Evolutionary conservation across 75 land plant species (phyloP).

Genomic region (Selaginella tamariscina): DNA sequence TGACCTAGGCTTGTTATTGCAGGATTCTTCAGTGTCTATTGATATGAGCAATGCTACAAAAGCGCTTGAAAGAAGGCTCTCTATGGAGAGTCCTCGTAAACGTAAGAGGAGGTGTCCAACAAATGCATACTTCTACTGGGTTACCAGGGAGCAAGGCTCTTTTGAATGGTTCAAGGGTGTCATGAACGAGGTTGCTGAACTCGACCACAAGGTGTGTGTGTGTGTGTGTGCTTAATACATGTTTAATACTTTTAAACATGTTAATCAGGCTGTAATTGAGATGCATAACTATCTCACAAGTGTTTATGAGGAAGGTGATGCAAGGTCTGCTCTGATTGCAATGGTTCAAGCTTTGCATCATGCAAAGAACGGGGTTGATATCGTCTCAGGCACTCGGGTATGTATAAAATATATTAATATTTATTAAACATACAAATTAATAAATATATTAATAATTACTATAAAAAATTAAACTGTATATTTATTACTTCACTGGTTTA

Average conservation of each 20-base stretch:
- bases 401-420: background rate
- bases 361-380: constrained; percentile 13
- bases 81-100: background rate
- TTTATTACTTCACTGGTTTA: too few species aligned
- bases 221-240: background rate
- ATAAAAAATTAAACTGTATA: too few species aligned
- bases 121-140: constrained; percentile 14
- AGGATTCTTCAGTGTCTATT: background rate
- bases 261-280: constrained; percentile 1
- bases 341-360: constrained; percentile 7
- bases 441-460: background rate
- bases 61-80: background rate
- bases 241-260: background rate
- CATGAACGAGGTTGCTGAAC: constrained; percentile 5
- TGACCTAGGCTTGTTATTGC: too few species aligned
- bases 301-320: constrained; percentile 13
- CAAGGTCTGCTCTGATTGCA: constrained; percentile 7
- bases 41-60: background rate
- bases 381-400: constrained; percentile 10
- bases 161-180: constrained; percentile 9
- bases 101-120: constrained; percentile 1
- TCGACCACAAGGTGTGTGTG: constrained; percentile 9
- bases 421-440: background rate
- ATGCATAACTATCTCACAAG: constrained; percentile 12
- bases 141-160: constrained; percentile 1